These are phyloP conservation scores for Acacia melanoxylon DNA, from an alignment of 306 rosid genomes.

Conservation along the genomic window DNA sequence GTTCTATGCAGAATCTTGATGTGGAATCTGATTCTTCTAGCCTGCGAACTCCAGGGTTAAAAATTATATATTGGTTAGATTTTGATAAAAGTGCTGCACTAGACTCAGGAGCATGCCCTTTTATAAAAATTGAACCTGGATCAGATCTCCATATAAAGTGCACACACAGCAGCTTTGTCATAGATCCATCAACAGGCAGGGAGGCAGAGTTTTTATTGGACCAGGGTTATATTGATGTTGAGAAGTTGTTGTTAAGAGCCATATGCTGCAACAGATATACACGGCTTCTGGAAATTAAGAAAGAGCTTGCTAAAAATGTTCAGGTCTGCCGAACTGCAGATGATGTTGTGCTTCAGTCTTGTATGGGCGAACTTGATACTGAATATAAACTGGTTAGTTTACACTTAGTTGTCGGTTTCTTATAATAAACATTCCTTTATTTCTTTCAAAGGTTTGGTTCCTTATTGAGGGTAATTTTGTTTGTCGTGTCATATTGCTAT, in stretches of 20 bases:
- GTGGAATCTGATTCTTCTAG: constrained; percentile 82
- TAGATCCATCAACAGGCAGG: constrained; percentile 87
- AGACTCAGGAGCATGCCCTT: constrained; percentile 73
- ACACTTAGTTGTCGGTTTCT: neutral
- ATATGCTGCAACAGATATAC: constrained; percentile 90
- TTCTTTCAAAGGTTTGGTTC: neutral
- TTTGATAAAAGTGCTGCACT: constrained; percentile 69
- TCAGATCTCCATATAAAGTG: constrained; percentile 85
- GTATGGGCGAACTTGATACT: constrained; percentile 52
- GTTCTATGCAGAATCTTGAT: constrained; percentile 74
- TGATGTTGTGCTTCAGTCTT: constrained; percentile 77
- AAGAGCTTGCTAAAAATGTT: constrained; percentile 68
- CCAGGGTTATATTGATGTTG: constrained; percentile 93
- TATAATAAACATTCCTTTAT: neutral
- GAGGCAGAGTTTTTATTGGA: constrained; percentile 85
- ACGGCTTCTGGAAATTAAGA: constrained; percentile 90
- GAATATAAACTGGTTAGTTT: constrained; percentile 70
- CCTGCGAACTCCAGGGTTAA: constrained; percentile 84
- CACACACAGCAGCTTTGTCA: constrained; percentile 77
- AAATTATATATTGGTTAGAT: constrained; percentile 91
- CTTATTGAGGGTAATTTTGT: constrained; percentile 7
- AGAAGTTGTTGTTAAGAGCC: constrained; percentile 84
- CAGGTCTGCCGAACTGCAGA: constrained; percentile 69
- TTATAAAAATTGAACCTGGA: constrained; percentile 90
- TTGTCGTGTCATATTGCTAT: constrained; percentile 22